Conservation (phyloP, 768 basidiomycete species). For the Termitomyces sp. region DNA sequence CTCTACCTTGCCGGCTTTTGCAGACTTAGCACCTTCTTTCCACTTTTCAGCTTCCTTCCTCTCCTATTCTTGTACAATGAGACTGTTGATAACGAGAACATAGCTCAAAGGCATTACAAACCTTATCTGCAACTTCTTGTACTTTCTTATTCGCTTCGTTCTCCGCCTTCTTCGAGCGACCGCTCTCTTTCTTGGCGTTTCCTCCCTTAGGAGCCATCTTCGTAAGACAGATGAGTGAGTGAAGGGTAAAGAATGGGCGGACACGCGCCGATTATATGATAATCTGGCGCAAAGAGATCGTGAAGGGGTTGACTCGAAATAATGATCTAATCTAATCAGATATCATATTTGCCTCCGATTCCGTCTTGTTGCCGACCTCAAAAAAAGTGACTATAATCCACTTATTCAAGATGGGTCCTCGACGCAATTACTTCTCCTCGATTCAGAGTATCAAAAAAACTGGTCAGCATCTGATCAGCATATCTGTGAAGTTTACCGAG, state of each 20-base stretch:
- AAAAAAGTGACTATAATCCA: no score
- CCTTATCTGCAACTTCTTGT: constrained; percentile 55
- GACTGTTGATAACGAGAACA: background rate
- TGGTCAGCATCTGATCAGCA: no score
- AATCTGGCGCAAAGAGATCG: background rate
- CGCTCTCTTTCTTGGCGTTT: constrained; percentile 90
- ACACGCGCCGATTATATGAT: constrained; percentile 4
- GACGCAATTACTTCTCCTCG: background rate
- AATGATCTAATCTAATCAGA: constrained; percentile 13
- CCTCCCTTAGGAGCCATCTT: constrained; percentile 84
- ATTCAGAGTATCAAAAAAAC: background rate
- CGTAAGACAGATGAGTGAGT: background rate
- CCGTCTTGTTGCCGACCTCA: no score
- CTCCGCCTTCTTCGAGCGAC: constrained; percentile 87
- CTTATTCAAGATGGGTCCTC: no score
- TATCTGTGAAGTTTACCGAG: background rate
- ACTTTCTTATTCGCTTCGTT: constrained; percentile 81
- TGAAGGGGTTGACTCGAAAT: constrained; percentile 1
- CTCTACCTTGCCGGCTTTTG: constrained; percentile 61
- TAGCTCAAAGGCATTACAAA: constrained; percentile 15
- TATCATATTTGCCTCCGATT: background rate
- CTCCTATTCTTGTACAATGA: constrained; percentile 39
- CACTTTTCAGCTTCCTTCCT: constrained; percentile 64
- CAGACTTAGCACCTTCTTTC: constrained; percentile 54
- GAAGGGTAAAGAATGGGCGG: background rate